These are phyloP conservation scores for Copromyces sp. DNA, from an alignment of 495 filamentous ascomycete species.

Conservation along the genomic window DNA sequence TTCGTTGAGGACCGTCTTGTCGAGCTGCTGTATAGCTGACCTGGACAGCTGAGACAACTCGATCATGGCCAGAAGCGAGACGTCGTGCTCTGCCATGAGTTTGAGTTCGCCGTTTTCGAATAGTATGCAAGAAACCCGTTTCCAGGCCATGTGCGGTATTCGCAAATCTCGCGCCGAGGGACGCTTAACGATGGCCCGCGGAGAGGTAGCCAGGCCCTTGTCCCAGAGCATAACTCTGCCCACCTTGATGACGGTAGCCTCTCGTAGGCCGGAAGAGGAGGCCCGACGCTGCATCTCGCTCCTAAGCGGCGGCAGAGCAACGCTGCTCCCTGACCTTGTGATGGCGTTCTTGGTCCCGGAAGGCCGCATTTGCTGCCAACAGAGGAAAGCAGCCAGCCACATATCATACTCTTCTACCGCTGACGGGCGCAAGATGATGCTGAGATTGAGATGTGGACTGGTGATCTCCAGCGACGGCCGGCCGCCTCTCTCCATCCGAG, in stretches of 20 bases:
- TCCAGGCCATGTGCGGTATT: constrained; percentile 49
- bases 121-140: constrained; percentile 81
- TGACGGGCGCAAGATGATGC: constrained; percentile 65
- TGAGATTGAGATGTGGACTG: constrained; percentile 55
- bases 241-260: constrained; percentile 89
- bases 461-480: constrained; percentile 67
- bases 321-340: neutral
- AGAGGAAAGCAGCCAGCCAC: constrained; percentile 88
- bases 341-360: constrained; percentile 17
- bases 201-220: constrained; percentile 45
- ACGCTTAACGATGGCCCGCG: constrained; percentile 40
- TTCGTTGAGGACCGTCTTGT: constrained; percentile 86
- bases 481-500: constrained; percentile 19
- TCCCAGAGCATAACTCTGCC: constrained; percentile 92
- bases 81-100: constrained; percentile 73
- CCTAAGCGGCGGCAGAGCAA: constrained; percentile 11
- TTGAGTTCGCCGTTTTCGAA: constrained; percentile 95
- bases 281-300: constrained; percentile 64
- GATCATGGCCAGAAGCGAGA: constrained; percentile 66
- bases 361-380: constrained; percentile 84
- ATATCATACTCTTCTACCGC: constrained; percentile 69
- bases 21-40: constrained; percentile 79
- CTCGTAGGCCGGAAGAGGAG: constrained; percentile 50
- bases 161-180: constrained; percentile 38
- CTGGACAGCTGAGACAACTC: constrained; percentile 84